Evolutionary conservation across 805 yeast species (phyloP).

Genomic region (Kazachstania africana): DNA sequence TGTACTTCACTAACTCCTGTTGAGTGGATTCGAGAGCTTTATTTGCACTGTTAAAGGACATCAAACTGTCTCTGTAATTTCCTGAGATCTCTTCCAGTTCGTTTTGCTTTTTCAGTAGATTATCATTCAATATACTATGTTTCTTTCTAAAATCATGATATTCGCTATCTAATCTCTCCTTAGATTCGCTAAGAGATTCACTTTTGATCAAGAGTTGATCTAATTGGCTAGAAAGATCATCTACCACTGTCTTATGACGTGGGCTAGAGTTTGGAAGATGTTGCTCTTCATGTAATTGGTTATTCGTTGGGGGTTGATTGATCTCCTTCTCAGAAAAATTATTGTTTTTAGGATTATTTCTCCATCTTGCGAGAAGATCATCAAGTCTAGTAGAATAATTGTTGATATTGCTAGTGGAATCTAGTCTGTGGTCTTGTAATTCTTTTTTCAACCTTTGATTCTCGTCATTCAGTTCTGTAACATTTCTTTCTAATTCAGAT

Average conservation of each 20-base stretch:
- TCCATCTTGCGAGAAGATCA: slow-evolving; percentile 18
- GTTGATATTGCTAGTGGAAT: slow-evolving; percentile 22
- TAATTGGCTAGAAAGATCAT: slow-evolving; percentile 41
- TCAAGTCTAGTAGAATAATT: slow-evolving; percentile 21
- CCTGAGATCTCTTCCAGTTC: slow-evolving; percentile 40
- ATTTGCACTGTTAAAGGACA: slow-evolving; percentile 61
- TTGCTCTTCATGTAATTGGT: no score
- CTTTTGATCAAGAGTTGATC: slow-evolving; percentile 41
- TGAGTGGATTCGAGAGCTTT: slow-evolving; percentile 66
- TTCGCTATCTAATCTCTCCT: slow-evolving; percentile 25
- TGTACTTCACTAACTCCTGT: slow-evolving; percentile 53
- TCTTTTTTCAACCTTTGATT: slow-evolving; percentile 30
- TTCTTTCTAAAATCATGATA: slow-evolving; percentile 19
- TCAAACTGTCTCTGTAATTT: slow-evolving; percentile 60
- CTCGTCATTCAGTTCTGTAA: slow-evolving; percentile 35
- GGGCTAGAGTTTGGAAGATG: slow-evolving; percentile 1
- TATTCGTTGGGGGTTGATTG: not conserved
- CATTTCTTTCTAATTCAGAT: slow-evolving; percentile 36
- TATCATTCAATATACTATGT: slow-evolving; percentile 15
- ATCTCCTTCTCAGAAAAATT: not conserved
- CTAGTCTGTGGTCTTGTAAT: slow-evolving; percentile 24
- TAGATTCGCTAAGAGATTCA: slow-evolving; percentile 29
- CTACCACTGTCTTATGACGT: slow-evolving; percentile 24
- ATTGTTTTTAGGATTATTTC: slow-evolving; percentile 5
- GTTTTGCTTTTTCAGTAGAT: slow-evolving; percentile 19